Conservation (phyloP, 202 grass and related monocot species). For the Hordeum pubiflorum region DNA sequence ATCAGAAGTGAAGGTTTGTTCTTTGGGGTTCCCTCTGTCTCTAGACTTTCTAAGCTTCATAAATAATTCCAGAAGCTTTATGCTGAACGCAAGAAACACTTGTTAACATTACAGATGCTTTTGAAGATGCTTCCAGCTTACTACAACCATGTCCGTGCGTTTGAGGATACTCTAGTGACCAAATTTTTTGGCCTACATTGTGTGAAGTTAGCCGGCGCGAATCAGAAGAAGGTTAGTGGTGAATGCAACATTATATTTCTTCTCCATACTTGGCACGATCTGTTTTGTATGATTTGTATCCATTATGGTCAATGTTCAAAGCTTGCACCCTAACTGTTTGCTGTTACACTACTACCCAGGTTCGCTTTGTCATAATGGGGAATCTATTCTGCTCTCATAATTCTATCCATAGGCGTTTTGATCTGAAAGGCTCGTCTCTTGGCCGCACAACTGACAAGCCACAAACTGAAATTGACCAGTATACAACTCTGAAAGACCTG, state of each 20-base stretch:
- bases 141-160: constrained; percentile 80
- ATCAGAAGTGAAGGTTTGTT: constrained; percentile 90
- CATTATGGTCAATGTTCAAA: neutral
- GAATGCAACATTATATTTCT: constrained; percentile 7
- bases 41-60: constrained; percentile 15
- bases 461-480: constrained; percentile 84
- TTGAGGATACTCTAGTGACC: constrained; percentile 88
- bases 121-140: constrained; percentile 98
- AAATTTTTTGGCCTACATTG: constrained; percentile 95
- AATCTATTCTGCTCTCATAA: constrained; percentile 87
- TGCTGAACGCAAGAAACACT: constrained; percentile 16
- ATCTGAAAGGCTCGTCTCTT: constrained; percentile 98
- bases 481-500: constrained; percentile 96
- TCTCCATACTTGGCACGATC: neutral
- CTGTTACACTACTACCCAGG: constrained; percentile 42
- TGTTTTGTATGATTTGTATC: neutral
- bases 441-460: constrained; percentile 84
- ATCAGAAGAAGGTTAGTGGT: constrained; percentile 94
- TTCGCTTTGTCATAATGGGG: constrained; percentile 99
- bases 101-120: constrained; percentile 63
- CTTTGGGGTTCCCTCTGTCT: neutral
- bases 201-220: constrained; percentile 80
- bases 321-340: constrained; percentile 18
- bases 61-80: constrained; percentile 3
- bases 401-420: constrained; percentile 85